Base-by-base conservation (phyloP, 164 flowering plant species). In the Stephania yunnanensis region DNA sequence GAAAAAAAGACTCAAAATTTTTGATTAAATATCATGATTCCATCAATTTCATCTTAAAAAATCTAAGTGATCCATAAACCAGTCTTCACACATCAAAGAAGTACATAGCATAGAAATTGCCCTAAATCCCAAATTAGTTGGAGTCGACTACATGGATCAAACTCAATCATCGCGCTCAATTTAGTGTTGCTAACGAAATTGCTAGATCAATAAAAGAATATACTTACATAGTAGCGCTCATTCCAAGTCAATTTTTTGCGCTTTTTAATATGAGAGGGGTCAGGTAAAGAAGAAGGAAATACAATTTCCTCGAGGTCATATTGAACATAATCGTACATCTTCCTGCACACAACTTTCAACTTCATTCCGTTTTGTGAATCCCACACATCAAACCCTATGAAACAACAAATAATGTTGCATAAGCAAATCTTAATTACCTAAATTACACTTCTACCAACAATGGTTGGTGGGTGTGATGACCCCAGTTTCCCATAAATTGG, bases 261-360 rank as follows among this genome's bases (percentile, higher is more conserved):
- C 85, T 87, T 89, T 66, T 82, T 84, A 4, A 87, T 30, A 73
- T 85, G 86, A 74, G 94, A 93, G 52, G 98, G 98, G 78, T 93
- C 92, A 1, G 92, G 94, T 76, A 93, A 82, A 5, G 97, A 93
- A 3, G 98, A 92, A 65, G 98, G 97, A 70, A 92, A 93, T 4
- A 93, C 94, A 66, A 93, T 93, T 81, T 95, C 98, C 81, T 92
- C 91, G 69, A 90, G 82, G 84, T 95, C 99, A 74, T 91, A 87
- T 22, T 95, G 92, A 42, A 93, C 83, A 76, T 93, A 95, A 83
- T 95, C 88, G 68, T 61, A 83, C 10, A 87, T 61, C 71, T 92
- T 92, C 78, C 90, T 81, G 70, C 82, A 88, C 0, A 86, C 93
- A 5, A 86, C 88, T 83, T 80, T 92, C 83, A 85, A 30, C 87